These are phyloP conservation scores for Aquilaria sinensis DNA, from an alignment of 345 rosid genomes.

Conservation along the genomic window DNA sequence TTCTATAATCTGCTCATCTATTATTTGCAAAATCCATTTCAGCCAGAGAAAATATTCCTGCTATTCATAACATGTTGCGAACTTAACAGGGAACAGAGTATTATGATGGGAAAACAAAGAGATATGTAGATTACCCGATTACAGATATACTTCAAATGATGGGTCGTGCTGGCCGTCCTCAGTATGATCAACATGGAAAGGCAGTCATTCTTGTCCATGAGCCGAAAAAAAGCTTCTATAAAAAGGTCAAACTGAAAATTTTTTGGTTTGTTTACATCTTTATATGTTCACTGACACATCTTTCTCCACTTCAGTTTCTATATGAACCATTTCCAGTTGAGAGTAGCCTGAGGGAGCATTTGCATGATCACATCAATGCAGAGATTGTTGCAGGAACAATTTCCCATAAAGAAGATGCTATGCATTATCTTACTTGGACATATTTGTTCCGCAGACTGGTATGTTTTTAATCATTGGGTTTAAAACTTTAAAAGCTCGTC, in stretches of 20 bases:
- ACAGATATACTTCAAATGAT: constrained; percentile 99
- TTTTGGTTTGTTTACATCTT: background rate
- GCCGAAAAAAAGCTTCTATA: constrained; percentile 97
- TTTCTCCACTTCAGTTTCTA: constrained; percentile 54
- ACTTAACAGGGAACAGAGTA: constrained; percentile 86
- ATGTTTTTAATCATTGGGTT: constrained; percentile 15
- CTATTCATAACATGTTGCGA: constrained; percentile 4
- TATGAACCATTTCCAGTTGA: constrained; percentile 99
- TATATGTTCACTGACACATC: constrained; percentile 3
- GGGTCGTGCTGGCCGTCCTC: constrained; percentile 99
- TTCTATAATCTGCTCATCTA: too few relatives aligned
- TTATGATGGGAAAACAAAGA: constrained; percentile 91
- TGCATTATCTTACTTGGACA: constrained; percentile 96
- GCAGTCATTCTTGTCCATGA: constrained; percentile 99
- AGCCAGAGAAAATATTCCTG: too few relatives aligned
- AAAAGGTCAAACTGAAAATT: constrained; percentile 47
- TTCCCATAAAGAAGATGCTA: constrained; percentile 84
- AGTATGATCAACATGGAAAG: constrained; percentile 96
- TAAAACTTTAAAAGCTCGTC: too few relatives aligned
- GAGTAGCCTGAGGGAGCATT: constrained; percentile 88
- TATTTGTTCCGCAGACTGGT: constrained; percentile 96
- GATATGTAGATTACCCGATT: constrained; percentile 94
- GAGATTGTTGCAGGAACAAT: constrained; percentile 92
- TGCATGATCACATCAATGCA: constrained; percentile 87
- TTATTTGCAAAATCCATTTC: too few relatives aligned